Base-by-base conservation (phyloP, 805 yeast genomes). In the Ogataea populi-albae region DNA sequence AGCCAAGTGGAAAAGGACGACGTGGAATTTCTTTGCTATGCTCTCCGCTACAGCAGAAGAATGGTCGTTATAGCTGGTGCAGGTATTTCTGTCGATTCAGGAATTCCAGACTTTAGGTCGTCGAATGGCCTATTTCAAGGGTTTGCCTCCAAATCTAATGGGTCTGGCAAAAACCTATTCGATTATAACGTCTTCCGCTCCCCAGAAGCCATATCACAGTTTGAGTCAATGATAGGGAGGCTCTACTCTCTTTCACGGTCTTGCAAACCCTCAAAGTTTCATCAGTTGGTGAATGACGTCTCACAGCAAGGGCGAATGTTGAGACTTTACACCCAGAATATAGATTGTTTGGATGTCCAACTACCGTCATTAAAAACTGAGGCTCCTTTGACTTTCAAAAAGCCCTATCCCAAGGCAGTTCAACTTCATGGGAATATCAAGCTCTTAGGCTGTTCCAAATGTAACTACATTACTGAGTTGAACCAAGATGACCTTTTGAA, bases 71-170 rank as follows among this genome's bases (percentile, higher is more conserved):
- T 88, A 19, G 76, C 89, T 1, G 97, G 97, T 8, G 97, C 97
- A 12, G 96, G 96, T 3, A 76, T 86, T 14, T 86, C 95, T 9
- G 93, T 89, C 35, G 82, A 84, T 19, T 86, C 95, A 1, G 96
- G 96, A 4, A 88, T 87, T 25, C 96, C 96, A 3, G 68, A 63
- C 47, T 63, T 87, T 54, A 65, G 96, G 54, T 83, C 94, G 6
- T 74, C 86, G 1, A 65, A 78, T 41, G 95, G 95, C 2, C 68
- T 88, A 31, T 86, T 88, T 54, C 73, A 75, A 37, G 74, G 75
- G 10, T 57, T 77, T 25, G 55, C 68, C 6, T 37, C 58, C 1
- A 57, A 57, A 29, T 54, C 70, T 9, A 62, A 63, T 26, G 68
- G 71, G 7, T 69, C 71, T 15, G 75, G 73, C 55, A 75, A 47